Percentiles rank a stretch among this genome's conserved stretches.
phyloP scores from a whole-genome alignment of 1,284 basidiomycete species.

The Leccinum fallax region DNA sequence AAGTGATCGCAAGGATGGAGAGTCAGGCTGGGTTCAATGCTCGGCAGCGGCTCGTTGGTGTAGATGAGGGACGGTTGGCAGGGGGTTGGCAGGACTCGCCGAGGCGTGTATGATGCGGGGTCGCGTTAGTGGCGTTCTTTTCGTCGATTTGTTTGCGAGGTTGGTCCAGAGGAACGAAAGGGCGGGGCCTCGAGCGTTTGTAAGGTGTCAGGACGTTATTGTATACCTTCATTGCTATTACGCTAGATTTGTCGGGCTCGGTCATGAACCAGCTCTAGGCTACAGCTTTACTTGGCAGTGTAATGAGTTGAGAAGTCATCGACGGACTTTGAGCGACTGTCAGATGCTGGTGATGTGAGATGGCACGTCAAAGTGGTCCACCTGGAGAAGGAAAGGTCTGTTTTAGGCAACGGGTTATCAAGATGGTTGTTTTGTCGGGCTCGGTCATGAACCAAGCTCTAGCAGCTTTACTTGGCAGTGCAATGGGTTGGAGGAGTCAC shows the following conservation, averaged over 20 bases:
- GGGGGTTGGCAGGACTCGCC: constrained; percentile 7
- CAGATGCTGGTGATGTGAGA: not conserved
- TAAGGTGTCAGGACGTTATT: not conserved
- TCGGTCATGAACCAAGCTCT: too few species aligned
- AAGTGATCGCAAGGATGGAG: constrained; percentile 30
- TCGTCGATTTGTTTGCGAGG: constrained; percentile 26
- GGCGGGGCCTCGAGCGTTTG: not conserved
- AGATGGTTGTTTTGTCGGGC: too few species aligned
- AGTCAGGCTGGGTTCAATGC: constrained; percentile 14
- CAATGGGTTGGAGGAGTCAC: too few species aligned
- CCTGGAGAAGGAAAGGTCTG: not conserved
- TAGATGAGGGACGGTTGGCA: constrained; percentile 3
- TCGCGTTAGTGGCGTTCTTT: not conserved
- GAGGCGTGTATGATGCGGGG: constrained; percentile 8
- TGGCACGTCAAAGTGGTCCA: not conserved
- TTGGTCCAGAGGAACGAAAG: not conserved
- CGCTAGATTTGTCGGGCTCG: constrained; percentile 22
- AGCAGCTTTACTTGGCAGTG: too few species aligned
- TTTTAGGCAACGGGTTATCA: not conserved
- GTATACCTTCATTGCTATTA: not conserved
- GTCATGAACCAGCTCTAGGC: not conserved
- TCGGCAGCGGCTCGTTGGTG: constrained; percentile 4
- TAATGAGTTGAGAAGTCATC: not conserved
- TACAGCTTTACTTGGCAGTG: not conserved
- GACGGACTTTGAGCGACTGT: not conserved